Base-by-base conservation (phyloP, 2,329 filamentous ascomycete species). In the Trichoderma cornu-damae region DNA sequence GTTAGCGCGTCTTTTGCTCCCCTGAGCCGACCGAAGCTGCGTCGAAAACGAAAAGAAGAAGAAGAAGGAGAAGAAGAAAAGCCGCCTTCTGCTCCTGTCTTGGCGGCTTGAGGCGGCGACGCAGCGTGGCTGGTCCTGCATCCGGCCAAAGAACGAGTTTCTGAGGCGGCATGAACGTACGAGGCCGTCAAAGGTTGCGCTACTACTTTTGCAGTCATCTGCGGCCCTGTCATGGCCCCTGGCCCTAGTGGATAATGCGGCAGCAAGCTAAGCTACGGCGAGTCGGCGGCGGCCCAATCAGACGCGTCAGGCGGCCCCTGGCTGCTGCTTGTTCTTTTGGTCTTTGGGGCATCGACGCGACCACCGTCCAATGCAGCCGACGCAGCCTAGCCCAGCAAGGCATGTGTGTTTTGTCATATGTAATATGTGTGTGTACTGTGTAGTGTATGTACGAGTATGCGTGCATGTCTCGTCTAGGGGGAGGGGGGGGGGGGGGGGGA, bases 311-410 rank as follows among this genome's bases (percentile, higher is more conserved):
- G 43, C 28, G 22, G 60, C 54, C 59, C 60, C 43, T 59, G 40
- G 34, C 43, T 32, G 20, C 42, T 47, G 43, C 43, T 46, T 50
- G 62, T 61, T 62, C 57, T 30, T n/a, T n/a, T n/a, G n/a, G n/a
- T n/a, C n/a, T n/a, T n/a, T 20, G 47, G 62, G 58, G 61, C 61
- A 66, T 67, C 64, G 63, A 68, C 66, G 62, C 54, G 67, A 68
- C 66, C 63, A 20, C 28, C 51, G 63, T 24, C 54, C 22, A 55
- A 47, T 20, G 52, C 42, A 32, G 65, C 59, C 59, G 61, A 62
- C 61, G 46, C 14, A 32, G 37, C 42, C 52, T 38, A 47, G 50
- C 52, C 52, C 22, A 55, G 42, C 52, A 55, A 37, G 66, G 67
- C 64, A 66, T 69, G 67, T 67, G 53, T 42, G 43, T 44, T 5